Conservation (phyloP, 345 rosid genomes). For the Moricandia moricandioides region DNA sequence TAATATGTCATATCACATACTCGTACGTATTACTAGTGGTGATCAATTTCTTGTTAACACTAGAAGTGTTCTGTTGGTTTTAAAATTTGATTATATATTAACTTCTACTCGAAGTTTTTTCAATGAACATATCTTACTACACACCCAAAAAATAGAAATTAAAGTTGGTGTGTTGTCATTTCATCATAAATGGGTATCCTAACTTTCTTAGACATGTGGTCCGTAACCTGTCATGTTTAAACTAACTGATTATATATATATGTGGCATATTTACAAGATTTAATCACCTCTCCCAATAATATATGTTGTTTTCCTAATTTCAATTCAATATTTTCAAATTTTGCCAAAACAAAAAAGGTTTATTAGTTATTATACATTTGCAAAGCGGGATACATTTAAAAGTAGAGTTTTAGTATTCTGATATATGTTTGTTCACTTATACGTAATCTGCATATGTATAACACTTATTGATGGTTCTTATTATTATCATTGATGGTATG, state of each 20-base stretch:
- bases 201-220: conserved; percentile 15
- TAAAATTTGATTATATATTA: not conserved
- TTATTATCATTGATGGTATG: not conserved
- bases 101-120: not conserved
- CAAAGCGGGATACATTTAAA: not conserved
- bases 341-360: not conserved
- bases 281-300: not conserved
- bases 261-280: conserved; percentile 1
- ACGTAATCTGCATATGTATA: not conserved
- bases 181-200: conserved; percentile 19
- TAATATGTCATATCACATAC: not conserved
- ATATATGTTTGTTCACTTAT: not conserved
- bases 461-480: not conserved
- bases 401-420: not conserved
- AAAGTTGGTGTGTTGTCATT: conserved; percentile 24
- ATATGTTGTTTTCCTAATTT: conserved; percentile 9
- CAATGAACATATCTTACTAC: conserved; percentile 1
- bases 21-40: not conserved
- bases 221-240: conserved; percentile 24
- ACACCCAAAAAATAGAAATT: not conserved
- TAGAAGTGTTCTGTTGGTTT: not conserved
- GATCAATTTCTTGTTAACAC: not conserved
- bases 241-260: conserved; percentile 18
- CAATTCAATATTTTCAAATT: not conserved
- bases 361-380: not conserved